These are phyloP conservation scores for Termitomyces eurrhizus DNA, from an alignment of 768 basidiomycete species.

Conservation along the genomic window DNA sequence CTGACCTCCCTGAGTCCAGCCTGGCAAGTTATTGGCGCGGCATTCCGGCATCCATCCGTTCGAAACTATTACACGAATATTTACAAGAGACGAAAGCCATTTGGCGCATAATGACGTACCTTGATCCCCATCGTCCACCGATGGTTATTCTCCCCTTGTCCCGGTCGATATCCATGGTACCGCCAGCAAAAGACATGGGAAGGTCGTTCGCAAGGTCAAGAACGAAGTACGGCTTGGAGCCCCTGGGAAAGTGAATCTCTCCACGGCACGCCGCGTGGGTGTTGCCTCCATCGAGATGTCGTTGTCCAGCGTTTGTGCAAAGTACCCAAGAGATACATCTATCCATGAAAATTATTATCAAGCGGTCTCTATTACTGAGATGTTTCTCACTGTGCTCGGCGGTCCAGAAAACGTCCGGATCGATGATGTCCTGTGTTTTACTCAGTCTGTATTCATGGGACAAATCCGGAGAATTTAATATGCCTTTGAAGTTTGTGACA, in stretches of 20 bases:
- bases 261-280: slow-evolving; percentile 65
- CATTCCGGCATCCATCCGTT: slow-evolving; percentile 74
- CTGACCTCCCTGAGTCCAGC: slow-evolving; percentile 69
- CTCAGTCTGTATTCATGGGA: background rate
- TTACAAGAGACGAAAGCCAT: background rate
- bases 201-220: slow-evolving; percentile 66
- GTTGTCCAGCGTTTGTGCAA: slow-evolving; percentile 61
- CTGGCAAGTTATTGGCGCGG: slow-evolving; percentile 66
- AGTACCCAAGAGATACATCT: slow-evolving; percentile 72
- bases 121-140: slow-evolving; percentile 59
- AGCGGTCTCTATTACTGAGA: background rate
- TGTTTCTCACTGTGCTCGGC: slow-evolving; percentile 25
- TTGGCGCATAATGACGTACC: slow-evolving; percentile 28
- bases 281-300: slow-evolving; percentile 70
- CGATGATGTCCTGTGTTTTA: slow-evolving; percentile 41
- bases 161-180: slow-evolving; percentile 56
- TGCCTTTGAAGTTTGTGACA: slow-evolving; percentile 25
- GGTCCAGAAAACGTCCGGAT: slow-evolving; percentile 46
- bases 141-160: slow-evolving; percentile 54
- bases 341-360: background rate
- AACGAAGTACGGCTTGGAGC: slow-evolving; percentile 59
- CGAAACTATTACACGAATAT: slow-evolving; percentile 40
- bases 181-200: slow-evolving; percentile 59
- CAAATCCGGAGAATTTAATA: background rate
- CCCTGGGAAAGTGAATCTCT: slow-evolving; percentile 67